Base-by-base conservation (phyloP, 306 rosid species). In the Ammopiptanthus mongolicus region DNA sequence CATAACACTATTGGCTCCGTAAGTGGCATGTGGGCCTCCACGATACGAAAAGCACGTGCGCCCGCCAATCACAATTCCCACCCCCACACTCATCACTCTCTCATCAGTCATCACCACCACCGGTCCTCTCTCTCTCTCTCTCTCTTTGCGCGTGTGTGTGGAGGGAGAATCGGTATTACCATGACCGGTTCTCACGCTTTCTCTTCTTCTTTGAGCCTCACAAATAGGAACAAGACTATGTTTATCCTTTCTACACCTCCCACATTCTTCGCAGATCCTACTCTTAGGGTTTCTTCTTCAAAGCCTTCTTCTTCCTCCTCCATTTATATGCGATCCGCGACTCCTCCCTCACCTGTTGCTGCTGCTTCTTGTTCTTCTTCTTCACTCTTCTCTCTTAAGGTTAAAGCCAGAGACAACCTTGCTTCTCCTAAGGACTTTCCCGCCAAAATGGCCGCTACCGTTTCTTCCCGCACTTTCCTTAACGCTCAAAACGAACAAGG, bases 391-490 rank as follows among this genome's bases (percentile, higher is more conserved):
- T 71, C 85, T 1, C 37, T 77, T 41, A 67, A 77, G 51, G 12
- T 66, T 28, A 25, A 25, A 73, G 63, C 77, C 0, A 77, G 68
- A 36, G 79, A 78, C 0, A 69, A 19, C 21, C 36, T 84, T 1
- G 56, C 60, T 36, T 51, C 56, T 1, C 69, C 58, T 13, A 55
- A 72, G 8, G 34, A 79, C 5, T 52, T 72, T 41, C 47, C 69
- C 14, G 1, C 65, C 6, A 65, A 58, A n/a, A 70, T 74, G 80
- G n/a, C 82, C 3, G 1, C 64, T 11, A 69, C 88, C 11, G 79
- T 74, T 41, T 85, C 84, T 25, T 65, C 86, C 4, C 79, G 84
- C 15, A 82, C 77, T 37, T 82, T 85, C 67, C 88, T 85, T 71
- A 52, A 75, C 33, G 84, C 84, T 60, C 56, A n/a, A 29, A 50